Base-by-base conservation (phyloP, 1,284 basidiomycete genomes). In the Apiotrichum gamsii region DNA sequence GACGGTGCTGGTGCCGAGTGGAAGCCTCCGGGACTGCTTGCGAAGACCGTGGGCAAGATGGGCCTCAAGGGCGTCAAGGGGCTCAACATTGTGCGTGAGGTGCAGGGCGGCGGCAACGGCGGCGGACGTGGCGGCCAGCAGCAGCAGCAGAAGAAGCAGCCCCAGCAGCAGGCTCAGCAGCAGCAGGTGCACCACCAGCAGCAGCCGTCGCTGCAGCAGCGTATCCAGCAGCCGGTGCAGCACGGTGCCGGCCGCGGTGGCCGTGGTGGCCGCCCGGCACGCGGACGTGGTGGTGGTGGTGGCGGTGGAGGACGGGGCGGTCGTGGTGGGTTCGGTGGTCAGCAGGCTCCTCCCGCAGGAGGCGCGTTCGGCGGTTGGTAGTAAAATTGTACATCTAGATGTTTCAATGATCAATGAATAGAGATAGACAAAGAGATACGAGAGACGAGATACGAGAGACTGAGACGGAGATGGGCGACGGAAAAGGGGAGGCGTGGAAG, bases 31-130 rank as follows among this genome's bases (percentile, higher is more conserved):
- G 70, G 70, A 9, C 54, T 83, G 33, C 65, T 75, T 31, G 70
- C 75, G n/a, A 77, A 70, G 65, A 77, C 78, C 2, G 77, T 80
- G 21, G 80, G 78, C 37, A 82, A 78, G 74, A 82, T 84, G 76
- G 76, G 77, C 4, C 63, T 84, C 59, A 77, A 74, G 58, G 80
- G 79, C 0, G 73, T 77, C 11, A 64, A 40, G 8, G 65, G 70
- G 8, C 44, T 71, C n/a, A 62, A 63, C 32, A 45, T 69, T 13
- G 57, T 64, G 21, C 56, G 52, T 34, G 60, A 60, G 41, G 38
- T 55, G 11, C 56, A 49, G 25, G 57, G 58, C 29, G 25, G 25
- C 25, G 56, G 37, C 39, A 54, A 28, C 21, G 20, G 20, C 14
- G 33, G 47, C 36, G 39, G 41, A 11, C n/a, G 47, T 13, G 45